phyloP scores from a whole-genome alignment of 805 yeast genomes.

The Candida nanaspora region DNA sequence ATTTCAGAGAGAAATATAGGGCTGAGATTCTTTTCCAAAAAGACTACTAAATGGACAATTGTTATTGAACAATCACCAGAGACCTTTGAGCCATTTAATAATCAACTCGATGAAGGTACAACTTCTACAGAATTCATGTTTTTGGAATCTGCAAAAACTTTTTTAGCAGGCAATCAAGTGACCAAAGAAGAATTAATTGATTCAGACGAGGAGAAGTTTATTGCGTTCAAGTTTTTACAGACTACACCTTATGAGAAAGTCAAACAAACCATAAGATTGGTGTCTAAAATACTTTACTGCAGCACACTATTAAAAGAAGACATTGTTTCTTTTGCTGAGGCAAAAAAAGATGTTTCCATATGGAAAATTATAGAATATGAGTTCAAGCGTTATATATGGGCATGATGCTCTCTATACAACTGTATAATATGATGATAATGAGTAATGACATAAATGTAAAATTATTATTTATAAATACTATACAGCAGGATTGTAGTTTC shows the following conservation, averaged over 20 bases:
- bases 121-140: too few species aligned
- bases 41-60: neutral
- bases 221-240: slow-evolving; percentile 13
- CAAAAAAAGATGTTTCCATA: slow-evolving; percentile 24
- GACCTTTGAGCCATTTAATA: too few species aligned
- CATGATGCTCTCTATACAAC: too few species aligned
- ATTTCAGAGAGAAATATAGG: slow-evolving; percentile 28
- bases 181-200: neutral
- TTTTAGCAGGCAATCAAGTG: too few species aligned
- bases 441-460: too few species aligned
- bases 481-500: too few species aligned
- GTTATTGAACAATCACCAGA: too few species aligned
- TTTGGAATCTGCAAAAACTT: too few species aligned
- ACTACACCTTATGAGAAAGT: slow-evolving; percentile 7
- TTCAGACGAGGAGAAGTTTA: neutral
- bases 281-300: slow-evolving; percentile 13
- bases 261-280: slow-evolving; percentile 9
- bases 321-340: slow-evolving; percentile 28
- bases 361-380: slow-evolving; percentile 28
- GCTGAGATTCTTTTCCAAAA: slow-evolving; percentile 9
- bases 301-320: slow-evolving; percentile 23
- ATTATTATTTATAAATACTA: too few species aligned
- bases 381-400: slow-evolving; percentile 33
- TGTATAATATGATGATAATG: too few species aligned
- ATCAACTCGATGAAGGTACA: too few species aligned